Evolutionary conservation across 2,329 filamentous ascomycete species (phyloP).

Genomic region (Colletotrichum australisinense): DNA sequence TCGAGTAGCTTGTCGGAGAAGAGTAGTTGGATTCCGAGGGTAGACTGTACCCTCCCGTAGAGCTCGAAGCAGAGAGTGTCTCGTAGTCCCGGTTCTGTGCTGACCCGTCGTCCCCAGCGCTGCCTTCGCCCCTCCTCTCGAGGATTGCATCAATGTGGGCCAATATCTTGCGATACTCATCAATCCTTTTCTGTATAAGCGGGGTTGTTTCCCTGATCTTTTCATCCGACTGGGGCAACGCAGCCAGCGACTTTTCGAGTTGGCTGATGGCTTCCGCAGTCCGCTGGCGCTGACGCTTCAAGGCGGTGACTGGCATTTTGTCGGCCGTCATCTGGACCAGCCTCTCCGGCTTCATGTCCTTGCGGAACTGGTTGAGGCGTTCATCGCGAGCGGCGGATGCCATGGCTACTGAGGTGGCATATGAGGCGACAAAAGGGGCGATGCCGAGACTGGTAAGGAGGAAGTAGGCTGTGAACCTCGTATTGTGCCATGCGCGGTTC

Average conservation of each 20-base stretch:
- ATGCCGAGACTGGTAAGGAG: constrained; percentile 40
- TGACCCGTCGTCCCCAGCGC: not conserved
- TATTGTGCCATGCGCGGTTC: constrained; percentile 47
- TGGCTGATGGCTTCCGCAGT: not conserved
- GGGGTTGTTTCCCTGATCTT: not conserved
- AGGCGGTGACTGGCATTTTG: not conserved
- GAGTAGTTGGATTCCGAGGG: not conserved
- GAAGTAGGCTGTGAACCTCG: constrained; percentile 49
- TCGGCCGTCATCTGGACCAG: not conserved
- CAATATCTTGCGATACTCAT: not conserved
- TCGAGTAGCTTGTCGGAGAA: not conserved
- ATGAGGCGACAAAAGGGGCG: constrained; percentile 44
- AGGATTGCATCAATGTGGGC: constrained; percentile 5
- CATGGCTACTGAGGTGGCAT: constrained; percentile 37
- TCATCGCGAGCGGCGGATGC: constrained; percentile 4
- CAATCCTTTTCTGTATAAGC: not conserved
- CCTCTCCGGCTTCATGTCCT: constrained; percentile 23
- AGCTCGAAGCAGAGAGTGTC: constrained; percentile 5
- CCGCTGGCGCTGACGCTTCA: not conserved
- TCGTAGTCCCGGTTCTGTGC: constrained; percentile 18
- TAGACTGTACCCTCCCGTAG: not conserved
- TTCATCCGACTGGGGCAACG: not conserved
- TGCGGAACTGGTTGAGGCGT: constrained; percentile 24
- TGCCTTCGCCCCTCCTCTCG: not conserved
- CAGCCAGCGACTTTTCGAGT: not conserved